Evolutionary conservation across 768 basidiomycete species (phyloP).

Genomic region (Macrolepiota dolichaula): DNA sequence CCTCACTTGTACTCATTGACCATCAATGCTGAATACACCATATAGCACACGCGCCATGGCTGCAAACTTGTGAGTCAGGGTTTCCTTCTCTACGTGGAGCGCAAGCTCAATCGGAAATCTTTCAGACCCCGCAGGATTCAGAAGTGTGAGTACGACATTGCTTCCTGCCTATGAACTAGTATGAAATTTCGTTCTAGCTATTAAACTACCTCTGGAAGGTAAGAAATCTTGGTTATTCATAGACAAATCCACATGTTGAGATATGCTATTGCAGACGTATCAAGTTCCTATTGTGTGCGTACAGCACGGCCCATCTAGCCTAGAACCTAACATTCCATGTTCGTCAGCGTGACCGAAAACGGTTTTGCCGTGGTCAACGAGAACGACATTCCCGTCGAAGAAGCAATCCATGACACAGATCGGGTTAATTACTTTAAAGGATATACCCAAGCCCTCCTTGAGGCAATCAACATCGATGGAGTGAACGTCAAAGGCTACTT

Average conservation of each 20-base stretch:
- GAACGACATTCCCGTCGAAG: slow-evolving; percentile 36
- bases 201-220: slow-evolving; percentile 70
- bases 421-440: slow-evolving; percentile 63
- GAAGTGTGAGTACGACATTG: slow-evolving; percentile 34
- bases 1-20: not conserved
- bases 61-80: slow-evolving; percentile 42
- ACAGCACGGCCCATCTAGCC: not conserved
- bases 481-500: slow-evolving; percentile 61
- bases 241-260: not conserved
- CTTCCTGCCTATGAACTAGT: not conserved
- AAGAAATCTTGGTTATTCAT: not conserved
- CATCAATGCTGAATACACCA: not conserved
- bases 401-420: slow-evolving; percentile 53
- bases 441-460: slow-evolving; percentile 47
- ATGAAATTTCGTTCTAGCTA: slow-evolving; percentile 28
- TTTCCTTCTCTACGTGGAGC: not conserved
- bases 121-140: slow-evolving; percentile 57
- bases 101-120: not conserved
- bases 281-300: slow-evolving; percentile 52
- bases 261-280: slow-evolving; percentile 26
- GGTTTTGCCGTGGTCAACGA: slow-evolving; percentile 66
- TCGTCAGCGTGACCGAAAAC: slow-evolving; percentile 60
- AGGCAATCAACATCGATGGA: slow-evolving; percentile 52
- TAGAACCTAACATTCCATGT: not conserved
- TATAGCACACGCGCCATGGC: slow-evolving; percentile 57